Conservation (phyloP, 2,329 filamentous ascomycete species). For the Juglanconis oblonga region DNA sequence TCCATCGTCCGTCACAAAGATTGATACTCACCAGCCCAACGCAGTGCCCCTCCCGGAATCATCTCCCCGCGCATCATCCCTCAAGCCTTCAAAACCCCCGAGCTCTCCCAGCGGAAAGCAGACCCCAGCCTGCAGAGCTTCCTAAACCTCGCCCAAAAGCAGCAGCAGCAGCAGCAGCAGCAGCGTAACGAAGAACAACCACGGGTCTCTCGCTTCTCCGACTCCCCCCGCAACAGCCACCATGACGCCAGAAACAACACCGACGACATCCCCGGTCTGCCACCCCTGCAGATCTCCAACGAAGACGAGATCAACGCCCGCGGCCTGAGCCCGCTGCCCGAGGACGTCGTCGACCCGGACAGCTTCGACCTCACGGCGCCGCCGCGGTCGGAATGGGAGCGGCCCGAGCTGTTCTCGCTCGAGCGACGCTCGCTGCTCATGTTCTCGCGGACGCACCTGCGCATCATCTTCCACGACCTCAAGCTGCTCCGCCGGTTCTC, state of each 20-base stretch:
- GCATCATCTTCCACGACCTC: conserved; percentile 63
- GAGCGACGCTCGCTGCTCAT: conserved; percentile 64
- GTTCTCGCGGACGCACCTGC: conserved; percentile 64
- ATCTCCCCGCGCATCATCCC: background rate
- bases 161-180: background rate
- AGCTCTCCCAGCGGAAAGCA: background rate
- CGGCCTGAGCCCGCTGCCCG: conserved; percentile 35
- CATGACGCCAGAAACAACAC: background rate
- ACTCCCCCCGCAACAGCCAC: background rate
- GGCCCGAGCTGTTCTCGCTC: conserved; percentile 46
- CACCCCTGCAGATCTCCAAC: background rate
- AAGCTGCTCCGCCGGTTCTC: conserved; percentile 63
- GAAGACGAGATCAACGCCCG: background rate
- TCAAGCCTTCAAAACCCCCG: background rate
- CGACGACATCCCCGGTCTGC: background rate
- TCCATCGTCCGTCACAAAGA: no score
- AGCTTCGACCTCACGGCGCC: conserved; percentile 48
- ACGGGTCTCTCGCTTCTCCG: background rate
- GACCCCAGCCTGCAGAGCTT: background rate
- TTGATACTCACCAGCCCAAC: background rate
- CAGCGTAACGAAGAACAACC: background rate
- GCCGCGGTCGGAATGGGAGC: conserved; percentile 28
- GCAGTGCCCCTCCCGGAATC: background rate
- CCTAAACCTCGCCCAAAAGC: background rate
- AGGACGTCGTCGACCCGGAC: conserved; percentile 46